Evolutionary conservation across 2,329 filamentous ascomycete species (phyloP), one percentile per base, ranked within the genome.

Genomic region (Fusarium albosuccineum): DNA sequence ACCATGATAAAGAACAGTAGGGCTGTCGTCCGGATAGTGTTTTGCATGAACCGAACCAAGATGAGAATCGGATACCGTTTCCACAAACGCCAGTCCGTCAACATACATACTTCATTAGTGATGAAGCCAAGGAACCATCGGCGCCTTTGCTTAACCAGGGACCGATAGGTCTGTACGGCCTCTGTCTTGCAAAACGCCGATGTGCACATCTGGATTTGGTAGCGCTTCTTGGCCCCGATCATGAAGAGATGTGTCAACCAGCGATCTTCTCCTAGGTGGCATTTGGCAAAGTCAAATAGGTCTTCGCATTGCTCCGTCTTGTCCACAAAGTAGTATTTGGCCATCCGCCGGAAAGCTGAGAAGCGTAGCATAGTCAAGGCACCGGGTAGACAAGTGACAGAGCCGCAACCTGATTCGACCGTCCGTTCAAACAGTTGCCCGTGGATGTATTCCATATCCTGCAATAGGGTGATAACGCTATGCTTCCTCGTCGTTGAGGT

Each of bases 191-290:
- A 98, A 78, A 98, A 98, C 8, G 95, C 96, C 56, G 93, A 95
- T 1, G 94, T 97, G 79, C 96, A 97, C 90, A 98, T 95, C 80
- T 97, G 93, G 65, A 98, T 97, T 79, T 98, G 96, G 78, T 97
- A 97, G 40, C 92, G 87, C 77, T 97, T 89, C 81, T 94, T 93
- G 44, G 95, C 94, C 26, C 94, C 94, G 74, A 98, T 96, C 96
- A 99, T 99, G 84, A 99, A 97, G 60, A 99, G 86, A 82, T 99
- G 96, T 1, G 95, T 99, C 58, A 98, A 86, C 94, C 95, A 98
- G 66, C 95, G 87, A 79, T 99, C 96, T 79, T 98, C 96, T 39
- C 96, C 96, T 42, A 98, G 81, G 80, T 98, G 94, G 73, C 92
- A 94, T 81, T 98, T 98, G 58, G 93, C 94, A 76, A 95, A 98